Evolutionary conservation across 345 rosid species (phyloP), one percentile per base, ranked within the genome.

Genomic region (Camelina hispida): DNA sequence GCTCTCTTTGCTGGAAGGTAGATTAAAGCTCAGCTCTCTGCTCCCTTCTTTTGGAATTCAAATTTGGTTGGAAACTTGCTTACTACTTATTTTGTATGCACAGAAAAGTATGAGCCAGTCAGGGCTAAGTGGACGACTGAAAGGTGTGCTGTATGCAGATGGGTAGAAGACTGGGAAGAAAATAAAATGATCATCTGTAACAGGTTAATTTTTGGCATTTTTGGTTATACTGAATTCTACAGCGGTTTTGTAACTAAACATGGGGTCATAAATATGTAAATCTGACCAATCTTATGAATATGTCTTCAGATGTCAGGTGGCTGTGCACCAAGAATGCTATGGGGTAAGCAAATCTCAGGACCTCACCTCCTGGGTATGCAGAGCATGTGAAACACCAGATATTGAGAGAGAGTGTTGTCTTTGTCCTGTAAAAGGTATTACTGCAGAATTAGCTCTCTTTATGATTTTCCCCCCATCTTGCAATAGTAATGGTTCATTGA

Each of bases 91-190:
- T 68, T 66, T 37, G 64, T 59, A 71, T 78, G 57, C 44, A 73
- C 88, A 96, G 99, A 84, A 81, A 88, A 83, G 71, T 88, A 89
- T 77, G 90, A 87, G 61, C 88, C 97, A 71, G 85, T 93, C 53
- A 53, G 43, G 68, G 91, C 83, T 57, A 96, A 89, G 76, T 96
- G 99, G 99, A 93, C 97, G 35, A 88, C 98, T 9, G 99, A 96
- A 83, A 91, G 94, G 78, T 96, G 99, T 75, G 99, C 99, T 53
- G 75, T 93, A 46, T 96, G 99, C 80, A 88, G 99, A 89, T 96
- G 99, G 99, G 93, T 93, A 63, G 97, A 89, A 83, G 99, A 96
- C 78, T 96, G 98, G 98, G 99, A 96, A 69, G 84, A 87, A 78
- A 96, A 96, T 79, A 92, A 93, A 85, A 93, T 96, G 67, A 82